Evolutionary conservation across 371 early-diverging fungal genomes (phyloP).

Genomic region (Lichtheimia corymbifera): DNA sequence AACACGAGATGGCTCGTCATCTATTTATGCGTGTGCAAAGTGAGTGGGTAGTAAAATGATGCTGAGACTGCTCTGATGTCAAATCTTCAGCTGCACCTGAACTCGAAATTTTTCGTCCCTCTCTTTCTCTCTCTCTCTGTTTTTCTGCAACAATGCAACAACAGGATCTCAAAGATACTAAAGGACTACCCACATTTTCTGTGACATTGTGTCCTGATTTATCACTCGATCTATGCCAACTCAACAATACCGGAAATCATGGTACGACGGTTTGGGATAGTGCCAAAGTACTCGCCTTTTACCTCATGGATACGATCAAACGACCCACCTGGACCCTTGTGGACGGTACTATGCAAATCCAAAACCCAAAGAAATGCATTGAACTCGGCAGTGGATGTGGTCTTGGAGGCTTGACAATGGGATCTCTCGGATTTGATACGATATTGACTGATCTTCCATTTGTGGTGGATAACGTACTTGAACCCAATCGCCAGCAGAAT

Average conservation of each 20-base stretch:
- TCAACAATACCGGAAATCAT: constrained; percentile 38
- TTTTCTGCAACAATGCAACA: constrained; percentile 5
- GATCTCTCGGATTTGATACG: constrained; percentile 35
- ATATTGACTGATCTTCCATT: constrained; percentile 33
- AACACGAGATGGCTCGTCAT: no score
- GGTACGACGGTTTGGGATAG: constrained; percentile 48
- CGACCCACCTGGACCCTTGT: constrained; percentile 17
- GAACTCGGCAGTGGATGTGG: constrained; percentile 48
- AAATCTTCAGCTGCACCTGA: no score
- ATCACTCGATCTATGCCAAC: constrained; percentile 24
- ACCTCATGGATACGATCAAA: constrained; percentile 31
- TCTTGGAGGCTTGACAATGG: constrained; percentile 34
- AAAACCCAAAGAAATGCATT: constrained; percentile 27
- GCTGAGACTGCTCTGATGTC: no score
- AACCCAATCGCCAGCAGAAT: constrained; percentile 18
- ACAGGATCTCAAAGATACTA: constrained; percentile 21
- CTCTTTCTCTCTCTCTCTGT: background rate
- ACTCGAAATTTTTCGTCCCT: no score
- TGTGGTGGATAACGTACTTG: constrained; percentile 28
- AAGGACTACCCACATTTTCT: constrained; percentile 27
- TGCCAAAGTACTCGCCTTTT: constrained; percentile 31
- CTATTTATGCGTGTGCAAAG: no score
- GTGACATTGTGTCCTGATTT: constrained; percentile 22
- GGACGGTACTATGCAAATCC: constrained; percentile 11
- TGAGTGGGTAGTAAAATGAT: no score